Evolutionary conservation across 768 basidiomycete species (phyloP), one percentile per base, ranked within the genome.

Genomic region (Leccinum imitatum): DNA sequence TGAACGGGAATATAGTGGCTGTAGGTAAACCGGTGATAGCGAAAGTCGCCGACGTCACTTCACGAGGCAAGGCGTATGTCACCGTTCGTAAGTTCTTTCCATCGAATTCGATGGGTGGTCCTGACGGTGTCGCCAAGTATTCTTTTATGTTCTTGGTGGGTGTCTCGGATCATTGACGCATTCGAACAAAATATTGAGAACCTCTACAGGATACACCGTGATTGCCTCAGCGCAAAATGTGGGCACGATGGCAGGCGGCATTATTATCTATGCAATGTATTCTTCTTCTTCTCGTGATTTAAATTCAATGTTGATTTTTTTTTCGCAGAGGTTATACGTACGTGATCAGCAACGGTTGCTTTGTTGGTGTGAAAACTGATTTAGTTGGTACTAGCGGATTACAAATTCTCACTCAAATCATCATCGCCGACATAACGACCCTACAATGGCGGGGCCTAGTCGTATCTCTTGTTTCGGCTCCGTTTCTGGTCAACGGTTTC

Each of bases 11-110:
- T 69, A 67, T 68, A 69, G 76, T 79, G 59, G 81, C 79, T 41
- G 77, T 82, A 25, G 78, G 78, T 21, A 90, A 90, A 73, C 89
- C 90, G 1, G 77, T 88, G 39, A 84, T 89, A 62, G 89, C 90
- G 1, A 90, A 90, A 72, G 71, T 90, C 44, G 84, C 89, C 9
- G 89, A 91, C 69, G 83, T 88, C 8, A 76, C 82, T 14, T 89
- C 89, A 23, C 80, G 90, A 65, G 86, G 85, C 19, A 79, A 78
- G 46, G 85, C 87, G 1, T 90, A 85, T 67, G 74, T 80, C 30
- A 62, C 80, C 41, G 84, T 87, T 57, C 67, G 84, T 85, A 64
- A 76, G 84, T 80, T 17, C 47, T 15, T 4, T n/a, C 27, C n/a
- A 47, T 15, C 17, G 15, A 15, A 14, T 46, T 47, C 37, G 3